Evolutionary conservation across 2,329 filamentous ascomycete species (phyloP).

Genomic region (Tolypocladium cylindrosporum): DNA sequence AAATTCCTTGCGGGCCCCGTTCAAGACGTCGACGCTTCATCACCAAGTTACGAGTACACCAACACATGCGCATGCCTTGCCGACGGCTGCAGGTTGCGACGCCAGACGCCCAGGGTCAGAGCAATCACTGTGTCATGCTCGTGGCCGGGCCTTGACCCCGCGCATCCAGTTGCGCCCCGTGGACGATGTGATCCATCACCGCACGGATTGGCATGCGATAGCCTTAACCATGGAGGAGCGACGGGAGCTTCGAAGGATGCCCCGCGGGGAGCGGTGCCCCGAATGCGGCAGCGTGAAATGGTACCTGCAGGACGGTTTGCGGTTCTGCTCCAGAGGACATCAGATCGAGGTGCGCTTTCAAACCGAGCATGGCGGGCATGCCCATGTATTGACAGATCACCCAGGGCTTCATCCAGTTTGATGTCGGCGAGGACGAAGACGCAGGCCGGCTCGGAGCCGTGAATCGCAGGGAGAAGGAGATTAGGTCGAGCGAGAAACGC

Average conservation of each 20-base stretch:
- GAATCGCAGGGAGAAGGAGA: slow-evolving; percentile 47
- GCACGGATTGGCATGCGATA: background rate
- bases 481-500: slow-evolving; percentile 39
- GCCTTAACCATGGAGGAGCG: slow-evolving; percentile 25
- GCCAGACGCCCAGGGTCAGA: background rate
- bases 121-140: background rate
- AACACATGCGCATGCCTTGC: background rate
- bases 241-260: slow-evolving; percentile 38
- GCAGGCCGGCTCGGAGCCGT: slow-evolving; percentile 51
- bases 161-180: background rate
- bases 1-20: background rate
- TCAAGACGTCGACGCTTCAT: background rate
- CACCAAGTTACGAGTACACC: background rate
- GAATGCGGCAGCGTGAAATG: slow-evolving; percentile 63
- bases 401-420: slow-evolving; percentile 45
- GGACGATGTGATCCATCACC: background rate
- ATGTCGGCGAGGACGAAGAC: slow-evolving; percentile 58
- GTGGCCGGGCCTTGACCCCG: background rate
- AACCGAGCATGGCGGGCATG: background rate
- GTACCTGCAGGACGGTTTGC: slow-evolving; percentile 64
- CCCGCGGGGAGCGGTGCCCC: slow-evolving; percentile 42
- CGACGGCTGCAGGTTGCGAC: background rate
- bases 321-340: slow-evolving; percentile 74
- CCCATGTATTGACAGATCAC: background rate
- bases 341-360: slow-evolving; percentile 54